Conservation (phyloP, 768 basidiomycete species). For the Psilocybe cubensis region DNA sequence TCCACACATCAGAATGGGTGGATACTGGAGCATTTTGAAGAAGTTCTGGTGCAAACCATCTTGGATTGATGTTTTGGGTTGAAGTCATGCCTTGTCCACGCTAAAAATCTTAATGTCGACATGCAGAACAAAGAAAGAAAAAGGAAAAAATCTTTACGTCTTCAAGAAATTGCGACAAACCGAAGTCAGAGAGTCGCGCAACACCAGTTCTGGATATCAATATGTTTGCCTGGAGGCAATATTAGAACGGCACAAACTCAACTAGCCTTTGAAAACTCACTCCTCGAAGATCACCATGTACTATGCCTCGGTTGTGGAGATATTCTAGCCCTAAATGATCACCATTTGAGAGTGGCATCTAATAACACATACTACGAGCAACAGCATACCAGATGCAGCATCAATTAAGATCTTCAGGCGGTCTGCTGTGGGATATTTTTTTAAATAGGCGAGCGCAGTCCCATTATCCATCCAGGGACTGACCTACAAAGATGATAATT, state of each 20-base stretch:
- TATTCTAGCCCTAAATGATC: slow-evolving; percentile 44
- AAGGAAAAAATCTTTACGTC: slow-evolving; percentile 27
- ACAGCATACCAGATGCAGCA: slow-evolving; percentile 35
- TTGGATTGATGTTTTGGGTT: slow-evolving; percentile 31
- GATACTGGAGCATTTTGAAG: slow-evolving; percentile 33
- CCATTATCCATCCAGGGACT: slow-evolving; percentile 51
- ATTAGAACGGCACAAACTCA: neutral
- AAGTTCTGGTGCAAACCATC: slow-evolving; percentile 48
- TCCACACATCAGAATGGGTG: slow-evolving; percentile 50
- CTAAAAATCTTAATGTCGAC: slow-evolving; percentile 15
- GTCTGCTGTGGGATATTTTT: slow-evolving; percentile 31
- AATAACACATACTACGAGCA: slow-evolving; percentile 5
- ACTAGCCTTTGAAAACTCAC: slow-evolving; percentile 24
- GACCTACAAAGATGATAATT: slow-evolving; percentile 30
- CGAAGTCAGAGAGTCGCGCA: slow-evolving; percentile 49
- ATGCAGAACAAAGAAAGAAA: neutral
- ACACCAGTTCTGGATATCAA: slow-evolving; percentile 41
- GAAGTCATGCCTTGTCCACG: slow-evolving; percentile 30
- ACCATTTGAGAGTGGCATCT: neutral
- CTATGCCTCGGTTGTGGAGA: slow-evolving; percentile 38
- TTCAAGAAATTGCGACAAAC: slow-evolving; percentile 42
- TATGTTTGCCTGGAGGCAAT: slow-evolving; percentile 42
- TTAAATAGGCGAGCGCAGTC: slow-evolving; percentile 39
- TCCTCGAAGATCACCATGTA: slow-evolving; percentile 47
- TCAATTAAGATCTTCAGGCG: slow-evolving; percentile 41